A percentile compares a stretch with the other conserved stretches of the same genome.
Evolutionary conservation across 2,329 filamentous ascomycete genomes (phyloP).

Genomic region (Elsinoe necatrix): DNA sequence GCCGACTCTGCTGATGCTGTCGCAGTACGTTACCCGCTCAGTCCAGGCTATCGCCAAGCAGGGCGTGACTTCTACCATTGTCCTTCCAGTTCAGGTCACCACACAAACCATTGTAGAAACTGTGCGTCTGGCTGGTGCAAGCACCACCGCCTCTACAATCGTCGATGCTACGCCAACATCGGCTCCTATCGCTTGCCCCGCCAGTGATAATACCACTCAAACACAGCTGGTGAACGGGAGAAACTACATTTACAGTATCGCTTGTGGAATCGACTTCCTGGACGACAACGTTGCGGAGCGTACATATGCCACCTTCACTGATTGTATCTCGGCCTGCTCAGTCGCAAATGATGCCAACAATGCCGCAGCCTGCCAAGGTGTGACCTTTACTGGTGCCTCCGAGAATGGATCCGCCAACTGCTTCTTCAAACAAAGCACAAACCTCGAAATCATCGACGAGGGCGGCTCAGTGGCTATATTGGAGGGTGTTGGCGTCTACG

Average conservation of each 20-base stretch:
- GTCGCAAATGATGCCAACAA: constrained; percentile 25
- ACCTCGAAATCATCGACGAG: constrained; percentile 21
- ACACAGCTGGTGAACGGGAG: constrained; percentile 27
- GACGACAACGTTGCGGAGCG: constrained; percentile 23
- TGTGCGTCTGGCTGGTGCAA: not conserved
- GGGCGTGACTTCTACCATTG: constrained; percentile 13
- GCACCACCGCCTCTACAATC: not conserved
- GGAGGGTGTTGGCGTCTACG: constrained; percentile 16
- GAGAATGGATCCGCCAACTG: constrained; percentile 24
- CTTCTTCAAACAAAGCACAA: constrained; percentile 26
- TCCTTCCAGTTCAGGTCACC: constrained; percentile 5
- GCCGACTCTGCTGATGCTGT: not conserved
- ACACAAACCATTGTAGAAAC: constrained; percentile 4
- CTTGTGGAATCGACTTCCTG: constrained; percentile 28
- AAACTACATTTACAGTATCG: constrained; percentile 28
- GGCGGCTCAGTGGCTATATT: constrained; percentile 27
- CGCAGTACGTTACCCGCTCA: constrained; percentile 18
- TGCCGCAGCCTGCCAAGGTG: constrained; percentile 27
- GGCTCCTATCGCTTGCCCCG: constrained; percentile 26
- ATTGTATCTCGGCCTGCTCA: constrained; percentile 30
- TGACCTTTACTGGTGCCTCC: constrained; percentile 24
- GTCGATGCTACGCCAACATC: constrained; percentile 23
- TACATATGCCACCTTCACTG: constrained; percentile 24
- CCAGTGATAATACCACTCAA: constrained; percentile 26
- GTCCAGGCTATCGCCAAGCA: constrained; percentile 20